Evolutionary conservation across 78 protist species (phyloP).

Genomic region (Protostelium mycophagum): DNA sequence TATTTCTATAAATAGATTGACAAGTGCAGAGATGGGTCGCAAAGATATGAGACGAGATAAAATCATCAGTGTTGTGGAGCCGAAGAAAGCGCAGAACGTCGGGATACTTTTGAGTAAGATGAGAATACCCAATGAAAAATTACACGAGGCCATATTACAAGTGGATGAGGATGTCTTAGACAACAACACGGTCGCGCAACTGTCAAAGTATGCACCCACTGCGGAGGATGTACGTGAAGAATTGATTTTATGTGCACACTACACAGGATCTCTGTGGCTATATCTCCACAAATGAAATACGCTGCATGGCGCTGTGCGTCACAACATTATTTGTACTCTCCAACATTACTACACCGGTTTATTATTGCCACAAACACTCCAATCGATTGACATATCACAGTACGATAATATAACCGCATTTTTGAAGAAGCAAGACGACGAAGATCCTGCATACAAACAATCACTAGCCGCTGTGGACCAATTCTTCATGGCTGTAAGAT

Average conservation of each 20-base stretch:
- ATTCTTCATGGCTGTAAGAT: neutral
- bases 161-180: slow-evolving; percentile 45
- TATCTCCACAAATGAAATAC: too few relatives aligned
- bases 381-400: neutral
- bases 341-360: too few relatives aligned
- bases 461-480: neutral
- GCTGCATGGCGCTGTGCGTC: too few relatives aligned
- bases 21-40: neutral
- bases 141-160: slow-evolving; percentile 13
- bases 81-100: neutral
- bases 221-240: slow-evolving; percentile 34
- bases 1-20: neutral
- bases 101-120: neutral
- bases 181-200: slow-evolving; percentile 14
- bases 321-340: too few relatives aligned
- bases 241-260: neutral
- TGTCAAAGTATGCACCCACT: slow-evolving; percentile 33
- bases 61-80: neutral
- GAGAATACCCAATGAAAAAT: neutral
- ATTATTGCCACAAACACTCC: too few relatives aligned
- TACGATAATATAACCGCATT: neutral
- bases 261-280: too few relatives aligned
- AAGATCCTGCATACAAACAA: neutral
- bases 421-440: neutral
- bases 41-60: neutral